phyloP scores from a whole-genome alignment of 1,139 yeast species.

The Hemisphaericaspora lyxosophila region DNA sequence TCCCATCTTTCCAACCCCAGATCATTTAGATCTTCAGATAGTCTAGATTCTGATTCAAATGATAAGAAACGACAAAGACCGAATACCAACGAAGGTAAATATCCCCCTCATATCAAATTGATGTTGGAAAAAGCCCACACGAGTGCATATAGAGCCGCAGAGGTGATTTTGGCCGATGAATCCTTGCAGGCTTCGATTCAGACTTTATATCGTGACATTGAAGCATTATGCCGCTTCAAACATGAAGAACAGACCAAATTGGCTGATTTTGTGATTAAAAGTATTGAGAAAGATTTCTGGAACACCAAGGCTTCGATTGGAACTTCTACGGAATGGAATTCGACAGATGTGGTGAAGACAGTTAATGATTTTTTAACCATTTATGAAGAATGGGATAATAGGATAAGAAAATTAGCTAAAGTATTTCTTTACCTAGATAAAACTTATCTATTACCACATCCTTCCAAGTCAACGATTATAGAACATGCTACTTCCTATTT shows the following conservation, averaged over 20 bases:
- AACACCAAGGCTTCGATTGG: not conserved
- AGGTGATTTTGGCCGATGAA: conserved; percentile 20
- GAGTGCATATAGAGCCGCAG: conserved; percentile 18
- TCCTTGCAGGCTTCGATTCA: conserved; percentile 25
- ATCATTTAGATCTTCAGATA: conserved; percentile 4
- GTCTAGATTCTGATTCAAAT: not conserved
- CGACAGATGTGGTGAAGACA: not conserved
- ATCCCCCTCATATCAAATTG: not conserved
- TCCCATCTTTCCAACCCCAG: conserved; percentile 1
- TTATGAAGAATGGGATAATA: conserved; percentile 27
- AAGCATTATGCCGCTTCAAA: conserved; percentile 33
- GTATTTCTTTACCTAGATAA: conserved; percentile 39
- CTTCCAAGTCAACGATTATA: conserved; percentile 25
- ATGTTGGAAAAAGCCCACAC: conserved; percentile 10
- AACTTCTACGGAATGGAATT: conserved; percentile 2
- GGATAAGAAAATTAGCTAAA: conserved; percentile 25
- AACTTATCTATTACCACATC: conserved; percentile 34
- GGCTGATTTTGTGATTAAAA: conserved; percentile 20
- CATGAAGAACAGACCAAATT: conserved; percentile 34
- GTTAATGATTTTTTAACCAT: conserved; percentile 16
- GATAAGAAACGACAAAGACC: conserved; percentile 8
- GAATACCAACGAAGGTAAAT: too few relatives aligned
- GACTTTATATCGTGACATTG: conserved; percentile 29
- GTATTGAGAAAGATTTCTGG: conserved; percentile 19
- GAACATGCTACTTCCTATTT: conserved; percentile 25